These are phyloP conservation scores for Clarireedia homoeocarpa DNA, from an alignment of 2,329 filamentous ascomycete species.

Conservation along the genomic window DNA sequence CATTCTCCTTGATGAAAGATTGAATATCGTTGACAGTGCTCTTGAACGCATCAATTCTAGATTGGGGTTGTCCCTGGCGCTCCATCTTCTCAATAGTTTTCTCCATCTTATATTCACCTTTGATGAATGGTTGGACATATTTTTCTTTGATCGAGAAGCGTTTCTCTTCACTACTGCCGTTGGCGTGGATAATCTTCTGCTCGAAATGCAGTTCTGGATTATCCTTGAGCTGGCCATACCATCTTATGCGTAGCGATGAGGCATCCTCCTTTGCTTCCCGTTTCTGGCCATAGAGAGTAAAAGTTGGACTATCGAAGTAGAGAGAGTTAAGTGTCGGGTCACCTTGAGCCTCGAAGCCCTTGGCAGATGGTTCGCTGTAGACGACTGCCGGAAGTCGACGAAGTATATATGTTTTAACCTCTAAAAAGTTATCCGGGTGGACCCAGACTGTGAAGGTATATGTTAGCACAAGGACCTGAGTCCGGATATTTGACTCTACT, in stretches of 20 bases:
- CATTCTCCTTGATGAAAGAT: conserved; percentile 66
- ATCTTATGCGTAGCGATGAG: conserved; percentile 76
- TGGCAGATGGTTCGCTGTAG: conserved; percentile 82
- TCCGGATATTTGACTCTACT: conserved; percentile 26
- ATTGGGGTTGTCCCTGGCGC: conserved; percentile 58
- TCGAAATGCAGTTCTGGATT: conserved; percentile 79
- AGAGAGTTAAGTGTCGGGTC: conserved; percentile 92
- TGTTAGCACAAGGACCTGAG: conserved; percentile 27
- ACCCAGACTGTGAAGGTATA: conserved; percentile 64
- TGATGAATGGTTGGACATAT: conserved; percentile 80
- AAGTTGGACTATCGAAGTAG: conserved; percentile 86
- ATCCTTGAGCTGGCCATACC: conserved; percentile 78
- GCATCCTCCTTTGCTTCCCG: conserved; percentile 68
- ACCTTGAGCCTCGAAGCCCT: conserved; percentile 68
- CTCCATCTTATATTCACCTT: conserved; percentile 84
- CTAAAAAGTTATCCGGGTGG: conserved; percentile 87
- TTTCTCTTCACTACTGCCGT: conserved; percentile 69
- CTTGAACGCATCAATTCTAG: conserved; percentile 62
- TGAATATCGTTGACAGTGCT: conserved; percentile 70
- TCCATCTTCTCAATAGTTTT: conserved; percentile 85
- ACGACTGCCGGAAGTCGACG: conserved; percentile 85
- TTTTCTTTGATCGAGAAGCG: conserved; percentile 88
- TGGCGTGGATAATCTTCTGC: conserved; percentile 76
- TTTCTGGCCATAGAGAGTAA: conserved; percentile 81
- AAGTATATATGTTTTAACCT: conserved; percentile 93